These are phyloP conservation scores for Phoma herbarum DNA, from an alignment of 2,329 filamentous ascomycete species.

Conservation along the genomic window DNA sequence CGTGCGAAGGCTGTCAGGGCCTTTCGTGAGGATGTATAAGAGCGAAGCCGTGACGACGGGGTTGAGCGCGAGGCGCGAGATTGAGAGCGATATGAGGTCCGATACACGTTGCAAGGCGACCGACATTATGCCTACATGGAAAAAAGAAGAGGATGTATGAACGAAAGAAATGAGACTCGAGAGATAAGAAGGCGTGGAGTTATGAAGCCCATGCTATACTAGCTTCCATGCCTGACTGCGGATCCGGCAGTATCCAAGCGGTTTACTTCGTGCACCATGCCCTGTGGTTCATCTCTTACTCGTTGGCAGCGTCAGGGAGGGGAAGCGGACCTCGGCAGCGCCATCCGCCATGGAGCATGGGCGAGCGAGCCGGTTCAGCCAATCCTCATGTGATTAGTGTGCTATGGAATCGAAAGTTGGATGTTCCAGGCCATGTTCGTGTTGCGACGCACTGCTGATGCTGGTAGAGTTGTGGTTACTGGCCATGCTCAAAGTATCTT, in stretches of 20 bases:
- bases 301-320: slow-evolving; percentile 2
- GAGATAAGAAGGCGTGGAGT: not conserved
- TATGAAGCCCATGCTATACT: not conserved
- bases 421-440: not conserved
- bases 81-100: slow-evolving; percentile 32
- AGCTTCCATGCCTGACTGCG: not conserved
- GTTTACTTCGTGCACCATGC: not conserved
- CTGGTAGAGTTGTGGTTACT: not conserved
- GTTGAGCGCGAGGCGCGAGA: slow-evolving; percentile 41
- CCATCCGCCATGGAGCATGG: not conserved
- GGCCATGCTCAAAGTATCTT: not conserved
- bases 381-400: not conserved
- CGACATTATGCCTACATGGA: slow-evolving; percentile 28
- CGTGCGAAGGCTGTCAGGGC: slow-evolving; percentile 35
- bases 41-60: slow-evolving; percentile 42
- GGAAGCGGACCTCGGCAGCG: slow-evolving; percentile 11
- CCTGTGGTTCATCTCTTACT: not conserved
- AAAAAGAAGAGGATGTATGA: not conserved
- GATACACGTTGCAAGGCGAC: slow-evolving; percentile 24
- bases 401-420: not conserved
- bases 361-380: not conserved
- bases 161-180: not conserved
- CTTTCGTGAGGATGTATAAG: slow-evolving; percentile 44
- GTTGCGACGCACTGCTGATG: not conserved
- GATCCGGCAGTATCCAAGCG: not conserved